These are phyloP conservation scores for Boletus semigastroideus DNA, from an alignment of 1,284 basidiomycete genomes.

Conservation along the genomic window DNA sequence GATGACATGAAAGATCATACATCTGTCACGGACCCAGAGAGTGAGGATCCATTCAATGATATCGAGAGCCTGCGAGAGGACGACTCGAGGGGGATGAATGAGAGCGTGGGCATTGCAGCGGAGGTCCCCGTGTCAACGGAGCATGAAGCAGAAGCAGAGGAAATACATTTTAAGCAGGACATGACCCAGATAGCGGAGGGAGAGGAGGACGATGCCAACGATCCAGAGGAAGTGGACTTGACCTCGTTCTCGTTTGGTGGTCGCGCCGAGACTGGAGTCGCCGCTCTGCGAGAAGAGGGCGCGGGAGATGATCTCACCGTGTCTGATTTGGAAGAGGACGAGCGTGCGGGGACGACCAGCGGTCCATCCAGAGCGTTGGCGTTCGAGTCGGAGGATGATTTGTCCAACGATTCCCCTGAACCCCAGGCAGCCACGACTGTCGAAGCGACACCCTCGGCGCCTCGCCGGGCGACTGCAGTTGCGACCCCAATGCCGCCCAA, in stretches of 20 bases:
- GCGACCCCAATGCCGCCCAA: conserved; percentile 54
- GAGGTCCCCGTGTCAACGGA: conserved; percentile 16
- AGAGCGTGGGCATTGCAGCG: conserved; percentile 7
- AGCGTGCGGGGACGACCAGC: conserved; percentile 16
- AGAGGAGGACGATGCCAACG: conserved; percentile 44
- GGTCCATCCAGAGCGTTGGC: conserved; percentile 21
- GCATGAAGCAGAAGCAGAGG: conserved; percentile 33
- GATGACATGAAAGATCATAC: conserved; percentile 41
- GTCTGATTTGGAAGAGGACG: conserved; percentile 49
- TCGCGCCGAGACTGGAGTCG: conserved; percentile 47
- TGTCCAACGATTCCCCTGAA: conserved; percentile 14
- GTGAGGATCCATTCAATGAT: conserved; percentile 84
- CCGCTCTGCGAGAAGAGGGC: conserved; percentile 38
- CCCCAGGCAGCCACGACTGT: conserved; percentile 3
- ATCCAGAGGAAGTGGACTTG: conserved; percentile 64
- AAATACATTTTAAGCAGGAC: conserved; percentile 36
- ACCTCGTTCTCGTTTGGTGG: conserved; percentile 73
- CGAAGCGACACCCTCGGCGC: conserved; percentile 35
- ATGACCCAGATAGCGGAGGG: conserved; percentile 52
- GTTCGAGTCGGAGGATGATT: conserved; percentile 46
- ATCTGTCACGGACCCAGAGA: conserved; percentile 51
- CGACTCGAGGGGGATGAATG: conserved; percentile 33
- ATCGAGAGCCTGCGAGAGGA: conserved; percentile 81
- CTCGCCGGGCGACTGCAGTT: conserved; percentile 51
- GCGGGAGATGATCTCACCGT: conserved; percentile 43